phyloP scores from a whole-genome alignment of 345 rosid genomes.

The Brassica napus region DNA sequence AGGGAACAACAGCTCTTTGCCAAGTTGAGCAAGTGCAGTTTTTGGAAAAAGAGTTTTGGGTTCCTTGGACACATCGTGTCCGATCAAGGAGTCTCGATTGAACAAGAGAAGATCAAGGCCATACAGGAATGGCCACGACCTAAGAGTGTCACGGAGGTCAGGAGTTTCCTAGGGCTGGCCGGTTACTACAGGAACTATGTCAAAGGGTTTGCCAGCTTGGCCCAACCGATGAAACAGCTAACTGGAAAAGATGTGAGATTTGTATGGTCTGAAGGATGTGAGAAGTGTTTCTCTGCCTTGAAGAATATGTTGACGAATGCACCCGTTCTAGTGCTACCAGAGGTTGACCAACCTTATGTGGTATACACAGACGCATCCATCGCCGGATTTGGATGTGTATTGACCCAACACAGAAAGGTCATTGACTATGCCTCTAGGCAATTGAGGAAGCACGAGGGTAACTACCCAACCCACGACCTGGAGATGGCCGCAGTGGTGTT shows the following conservation, averaged over 20 bases:
- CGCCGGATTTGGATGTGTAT: too few relatives aligned
- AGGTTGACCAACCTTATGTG: neutral
- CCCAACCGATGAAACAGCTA: neutral
- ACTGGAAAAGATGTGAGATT: neutral
- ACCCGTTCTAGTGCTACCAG: neutral
- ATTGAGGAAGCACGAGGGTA: neutral
- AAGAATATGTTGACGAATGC: neutral
- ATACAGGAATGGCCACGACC: neutral
- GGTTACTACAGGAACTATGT: neutral
- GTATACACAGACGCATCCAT: neutral
- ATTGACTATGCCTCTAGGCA: neutral
- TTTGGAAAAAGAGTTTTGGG: neutral
- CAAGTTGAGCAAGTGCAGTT: neutral
- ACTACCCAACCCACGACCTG: neutral
- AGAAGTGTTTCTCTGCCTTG: neutral
- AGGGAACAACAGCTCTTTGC: neutral
- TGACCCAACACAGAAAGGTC: too few relatives aligned
- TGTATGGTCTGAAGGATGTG: neutral
- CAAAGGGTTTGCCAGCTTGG: neutral
- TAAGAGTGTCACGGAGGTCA: neutral
- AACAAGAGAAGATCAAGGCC: neutral
- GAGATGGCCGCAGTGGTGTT: neutral
- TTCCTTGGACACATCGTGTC: neutral
- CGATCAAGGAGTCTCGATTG: neutral
- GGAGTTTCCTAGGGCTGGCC: neutral